Evolutionary conservation across 371 early-diverging fungal genomes (phyloP).

Genomic region (Massospora cicadina): DNA sequence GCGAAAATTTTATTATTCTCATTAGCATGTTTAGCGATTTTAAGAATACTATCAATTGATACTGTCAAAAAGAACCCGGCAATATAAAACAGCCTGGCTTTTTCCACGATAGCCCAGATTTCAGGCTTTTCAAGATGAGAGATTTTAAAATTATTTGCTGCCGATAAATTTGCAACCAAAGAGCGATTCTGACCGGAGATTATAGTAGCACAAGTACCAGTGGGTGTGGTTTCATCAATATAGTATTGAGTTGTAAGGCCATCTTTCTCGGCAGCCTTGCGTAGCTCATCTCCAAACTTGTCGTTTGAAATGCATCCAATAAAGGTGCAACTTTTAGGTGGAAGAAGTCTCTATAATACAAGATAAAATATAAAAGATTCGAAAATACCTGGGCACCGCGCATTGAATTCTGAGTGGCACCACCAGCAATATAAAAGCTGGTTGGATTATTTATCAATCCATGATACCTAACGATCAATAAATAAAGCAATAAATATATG

Average conservation of each 20-base stretch:
- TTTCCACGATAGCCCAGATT: conserved; percentile 73
- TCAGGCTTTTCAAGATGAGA: conserved; percentile 52
- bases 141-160: conserved; percentile 74
- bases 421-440: conserved; percentile 82
- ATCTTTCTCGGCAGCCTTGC: conserved; percentile 59
- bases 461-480: conserved; percentile 5
- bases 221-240: conserved; percentile 48
- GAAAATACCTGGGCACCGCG: conserved; percentile 52
- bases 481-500: background rate
- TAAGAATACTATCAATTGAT: conserved; percentile 55
- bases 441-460: conserved; percentile 13
- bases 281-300: conserved; percentile 48
- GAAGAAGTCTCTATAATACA: conserved; percentile 49
- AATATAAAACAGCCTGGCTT: conserved; percentile 75
- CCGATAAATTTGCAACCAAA: conserved; percentile 79
- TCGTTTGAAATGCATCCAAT: conserved; percentile 84
- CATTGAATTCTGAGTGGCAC: conserved; percentile 88
- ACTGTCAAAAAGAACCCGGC: conserved; percentile 87
- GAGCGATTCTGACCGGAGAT: conserved; percentile 81
- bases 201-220: conserved; percentile 87
- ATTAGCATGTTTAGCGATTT: conserved; percentile 75
- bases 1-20: conserved; percentile 55
- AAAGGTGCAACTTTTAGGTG: conserved; percentile 69
- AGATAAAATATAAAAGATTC: background rate
- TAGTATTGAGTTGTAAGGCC: conserved; percentile 75